Percentiles rank a stretch among this genome's conserved stretches.
Evolutionary conservation across 768 basidiomycete genomes (phyloP).

Genomic region (Tulasnella sp.): DNA sequence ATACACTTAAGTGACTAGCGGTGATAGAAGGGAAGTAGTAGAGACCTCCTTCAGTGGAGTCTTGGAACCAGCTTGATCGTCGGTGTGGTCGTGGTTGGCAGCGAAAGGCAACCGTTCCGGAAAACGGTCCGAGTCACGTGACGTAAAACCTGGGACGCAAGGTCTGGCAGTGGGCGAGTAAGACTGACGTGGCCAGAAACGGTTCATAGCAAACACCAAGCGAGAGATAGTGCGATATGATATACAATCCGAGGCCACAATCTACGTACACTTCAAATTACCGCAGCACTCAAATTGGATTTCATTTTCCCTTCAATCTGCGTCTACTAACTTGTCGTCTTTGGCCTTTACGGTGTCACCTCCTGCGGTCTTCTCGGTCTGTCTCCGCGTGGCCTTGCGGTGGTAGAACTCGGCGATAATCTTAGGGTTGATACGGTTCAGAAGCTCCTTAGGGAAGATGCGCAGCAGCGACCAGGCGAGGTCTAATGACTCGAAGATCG

Average conservation of each 20-base stretch:
- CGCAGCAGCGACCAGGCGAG: constrained; percentile 93
- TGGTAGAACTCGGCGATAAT: constrained; percentile 90
- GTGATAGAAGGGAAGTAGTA: too few relatives aligned
- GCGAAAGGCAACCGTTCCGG: not conserved
- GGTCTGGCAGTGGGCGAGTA: too few relatives aligned
- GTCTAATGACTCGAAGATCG: constrained; percentile 94
- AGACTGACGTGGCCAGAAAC: too few relatives aligned
- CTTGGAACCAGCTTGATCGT: not conserved
- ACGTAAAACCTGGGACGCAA: not conserved
- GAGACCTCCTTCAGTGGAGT: too few relatives aligned
- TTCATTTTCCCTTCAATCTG: not conserved
- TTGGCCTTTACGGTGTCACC: constrained; percentile 7
- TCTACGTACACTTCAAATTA: not conserved
- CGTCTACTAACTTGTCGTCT: constrained; percentile 10
- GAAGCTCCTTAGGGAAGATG: constrained; percentile 97
- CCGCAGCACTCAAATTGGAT: not conserved
- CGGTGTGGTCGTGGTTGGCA: not conserved
- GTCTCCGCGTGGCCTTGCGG: constrained; percentile 63
- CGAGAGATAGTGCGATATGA: not conserved
- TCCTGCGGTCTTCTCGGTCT: constrained; percentile 39
- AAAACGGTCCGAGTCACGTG: not conserved
- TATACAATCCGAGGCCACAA: not conserved
- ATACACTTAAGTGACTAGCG: too few relatives aligned
- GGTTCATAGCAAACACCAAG: not conserved
- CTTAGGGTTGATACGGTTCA: constrained; percentile 96